A percentile compares a stretch with the other conserved stretches of the same genome.
Evolutionary conservation across 2,329 filamentous ascomycete species (phyloP).

Genomic region (Fusarium sp.): DNA sequence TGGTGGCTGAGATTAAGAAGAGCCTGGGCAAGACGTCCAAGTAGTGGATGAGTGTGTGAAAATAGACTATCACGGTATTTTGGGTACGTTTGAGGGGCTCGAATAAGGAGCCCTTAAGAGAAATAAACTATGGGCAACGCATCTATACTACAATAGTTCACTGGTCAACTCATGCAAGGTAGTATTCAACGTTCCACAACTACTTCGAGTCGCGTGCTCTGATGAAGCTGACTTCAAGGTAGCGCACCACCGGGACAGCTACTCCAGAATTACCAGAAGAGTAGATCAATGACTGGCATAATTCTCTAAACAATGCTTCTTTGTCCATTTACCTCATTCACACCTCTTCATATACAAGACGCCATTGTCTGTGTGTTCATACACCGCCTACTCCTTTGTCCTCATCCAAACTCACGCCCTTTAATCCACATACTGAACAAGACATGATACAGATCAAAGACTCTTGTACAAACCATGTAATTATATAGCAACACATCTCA

Average conservation of each 20-base stretch:
- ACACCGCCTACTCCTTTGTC: neutral
- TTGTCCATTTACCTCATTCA: neutral
- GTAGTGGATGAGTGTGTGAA: neutral
- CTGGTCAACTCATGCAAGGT: neutral
- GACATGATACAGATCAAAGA: neutral
- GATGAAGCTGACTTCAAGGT: neutral
- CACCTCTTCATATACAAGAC: neutral
- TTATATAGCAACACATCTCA: neutral
- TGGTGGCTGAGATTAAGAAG: conserved; percentile 42
- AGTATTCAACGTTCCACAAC: neutral
- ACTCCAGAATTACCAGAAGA: neutral
- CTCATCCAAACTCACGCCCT: too few species aligned
- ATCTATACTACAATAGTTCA: neutral
- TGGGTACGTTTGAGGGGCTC: neutral
- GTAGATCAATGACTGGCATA: neutral
- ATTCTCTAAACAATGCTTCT: neutral
- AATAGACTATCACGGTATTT: neutral
- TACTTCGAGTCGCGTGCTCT: neutral
- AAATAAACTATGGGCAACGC: neutral
- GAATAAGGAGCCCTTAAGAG: neutral
- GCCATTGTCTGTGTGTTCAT: neutral
- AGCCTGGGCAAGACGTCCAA: conserved; percentile 19
- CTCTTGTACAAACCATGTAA: neutral
- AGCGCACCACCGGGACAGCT: neutral
- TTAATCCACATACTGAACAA: neutral